Evolutionary conservation across 345 rosid genomes (phyloP).

Genomic region (Eucalyptus viminalis): DNA sequence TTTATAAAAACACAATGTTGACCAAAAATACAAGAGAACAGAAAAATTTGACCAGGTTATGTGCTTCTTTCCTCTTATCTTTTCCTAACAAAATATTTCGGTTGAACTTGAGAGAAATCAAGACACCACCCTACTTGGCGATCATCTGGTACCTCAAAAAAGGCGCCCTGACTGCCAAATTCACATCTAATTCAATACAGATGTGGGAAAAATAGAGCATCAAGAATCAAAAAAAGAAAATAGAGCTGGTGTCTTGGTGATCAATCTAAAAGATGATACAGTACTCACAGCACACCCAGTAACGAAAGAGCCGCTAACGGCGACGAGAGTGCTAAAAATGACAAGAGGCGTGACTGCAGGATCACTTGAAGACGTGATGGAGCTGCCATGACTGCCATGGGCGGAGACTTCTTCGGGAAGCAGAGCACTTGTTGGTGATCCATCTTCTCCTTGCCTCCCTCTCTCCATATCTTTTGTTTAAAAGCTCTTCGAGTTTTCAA

Average conservation of each 20-base stretch:
- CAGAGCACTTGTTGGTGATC: not conserved
- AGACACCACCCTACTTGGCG: not conserved
- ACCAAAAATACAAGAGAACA: not conserved
- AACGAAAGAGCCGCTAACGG: conserved; percentile 13
- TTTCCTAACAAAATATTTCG: not conserved
- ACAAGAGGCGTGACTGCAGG: conserved; percentile 10
- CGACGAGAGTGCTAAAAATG: conserved; percentile 38
- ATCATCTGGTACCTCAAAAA: not conserved
- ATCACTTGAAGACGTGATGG: not conserved
- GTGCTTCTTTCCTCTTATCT: not conserved
- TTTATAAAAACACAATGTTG: not conserved
- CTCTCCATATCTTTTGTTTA: not conserved
- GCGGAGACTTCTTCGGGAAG: not conserved
- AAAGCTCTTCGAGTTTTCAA: not conserved
- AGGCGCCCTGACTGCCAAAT: not conserved
- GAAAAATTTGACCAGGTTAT: not conserved
- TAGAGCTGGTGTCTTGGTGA: not conserved
- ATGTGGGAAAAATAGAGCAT: not conserved
- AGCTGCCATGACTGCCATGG: not conserved
- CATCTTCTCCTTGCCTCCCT: not conserved
- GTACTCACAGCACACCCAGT: conserved; percentile 24
- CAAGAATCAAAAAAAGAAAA: not conserved
- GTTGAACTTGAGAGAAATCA: not conserved
- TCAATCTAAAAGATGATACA: not conserved
- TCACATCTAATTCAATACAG: not conserved